These are phyloP conservation scores for Cucurbita maxima DNA, from an alignment of 306 rosid species.

Conservation along the genomic window DNA sequence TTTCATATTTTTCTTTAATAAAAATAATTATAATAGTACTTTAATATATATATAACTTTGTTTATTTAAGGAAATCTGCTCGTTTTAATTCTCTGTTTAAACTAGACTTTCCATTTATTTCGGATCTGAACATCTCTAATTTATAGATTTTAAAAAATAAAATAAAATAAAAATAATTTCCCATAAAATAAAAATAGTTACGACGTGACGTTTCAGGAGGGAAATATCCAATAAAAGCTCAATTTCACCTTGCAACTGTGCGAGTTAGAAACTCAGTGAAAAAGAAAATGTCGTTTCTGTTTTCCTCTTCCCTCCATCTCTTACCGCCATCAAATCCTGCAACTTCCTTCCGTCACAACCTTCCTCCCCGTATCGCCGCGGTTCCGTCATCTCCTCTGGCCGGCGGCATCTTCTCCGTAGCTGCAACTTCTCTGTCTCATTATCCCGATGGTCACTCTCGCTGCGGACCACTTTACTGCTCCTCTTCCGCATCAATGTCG, in stretches of 20 bases:
- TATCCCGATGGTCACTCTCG: background rate
- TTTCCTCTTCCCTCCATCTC: conserved; percentile 7
- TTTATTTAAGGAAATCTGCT: no score
- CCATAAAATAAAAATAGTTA: no score
- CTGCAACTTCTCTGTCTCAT: conserved; percentile 6
- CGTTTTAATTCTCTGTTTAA: no score
- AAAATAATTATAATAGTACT: no score
- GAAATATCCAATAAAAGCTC: background rate
- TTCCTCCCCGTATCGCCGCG: conserved; percentile 14
- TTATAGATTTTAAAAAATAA: no score
- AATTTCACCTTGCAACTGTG: no score
- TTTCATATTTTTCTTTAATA: no score
- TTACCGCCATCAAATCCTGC: conserved; percentile 4
- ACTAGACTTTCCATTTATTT: no score
- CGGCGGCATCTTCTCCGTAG: conserved; percentile 9
- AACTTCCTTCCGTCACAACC: conserved; percentile 10
- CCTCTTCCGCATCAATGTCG: conserved; percentile 22
- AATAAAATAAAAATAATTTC: no score
- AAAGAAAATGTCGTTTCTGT: conserved; percentile 26
- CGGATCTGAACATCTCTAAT: no score
- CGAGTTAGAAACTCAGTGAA: background rate
- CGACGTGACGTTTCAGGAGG: background rate
- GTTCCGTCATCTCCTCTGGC: conserved; percentile 15
- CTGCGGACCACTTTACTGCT: conserved; percentile 21
- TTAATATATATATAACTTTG: no score